phyloP scores from a whole-genome alignment of 768 basidiomycete genomes.

The Suillus lakei region DNA sequence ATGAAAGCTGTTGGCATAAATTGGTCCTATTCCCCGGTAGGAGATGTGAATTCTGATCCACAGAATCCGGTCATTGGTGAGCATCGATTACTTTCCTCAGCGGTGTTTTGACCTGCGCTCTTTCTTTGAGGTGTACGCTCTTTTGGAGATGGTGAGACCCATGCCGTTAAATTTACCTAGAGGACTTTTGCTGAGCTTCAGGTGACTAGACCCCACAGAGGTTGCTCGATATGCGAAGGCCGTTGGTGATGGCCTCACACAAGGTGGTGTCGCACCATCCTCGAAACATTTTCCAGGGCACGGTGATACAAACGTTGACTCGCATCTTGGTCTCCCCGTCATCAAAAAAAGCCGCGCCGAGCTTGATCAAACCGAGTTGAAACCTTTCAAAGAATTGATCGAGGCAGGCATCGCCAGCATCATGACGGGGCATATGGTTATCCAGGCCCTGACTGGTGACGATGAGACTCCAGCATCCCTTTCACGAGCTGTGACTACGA shows the following conservation, averaged over 20 bases:
- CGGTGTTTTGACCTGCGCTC: background rate
- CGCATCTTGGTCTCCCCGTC: conserved; percentile 66
- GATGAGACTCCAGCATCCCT: conserved; percentile 61
- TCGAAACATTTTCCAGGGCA: conserved; percentile 80
- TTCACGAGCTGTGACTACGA: conserved; percentile 54
- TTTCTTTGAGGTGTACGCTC: conserved; percentile 60
- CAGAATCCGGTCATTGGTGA: conserved; percentile 74
- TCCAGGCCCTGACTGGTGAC: conserved; percentile 58
- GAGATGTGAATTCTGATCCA: conserved; percentile 73
- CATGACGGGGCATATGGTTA: conserved; percentile 79
- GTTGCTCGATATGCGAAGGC: conserved; percentile 56
- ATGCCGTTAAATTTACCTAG: background rate
- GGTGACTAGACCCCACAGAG: conserved; percentile 50
- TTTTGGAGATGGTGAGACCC: conserved; percentile 62
- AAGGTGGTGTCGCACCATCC: conserved; percentile 58
- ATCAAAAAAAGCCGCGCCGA: conserved; percentile 54
- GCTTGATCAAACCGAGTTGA: conserved; percentile 54
- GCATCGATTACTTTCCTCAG: conserved; percentile 15
- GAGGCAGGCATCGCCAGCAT: conserved; percentile 51
- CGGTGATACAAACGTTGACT: conserved; percentile 74
- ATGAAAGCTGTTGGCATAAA: conserved; percentile 66
- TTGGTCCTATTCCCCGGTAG: conserved; percentile 75
- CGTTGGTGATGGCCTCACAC: conserved; percentile 51
- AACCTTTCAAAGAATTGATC: conserved; percentile 59
- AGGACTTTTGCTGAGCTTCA: background rate